These are phyloP conservation scores for Arthrobotrys musiformis DNA, from an alignment of 2,329 filamentous ascomycete genomes.

Conservation along the genomic window DNA sequence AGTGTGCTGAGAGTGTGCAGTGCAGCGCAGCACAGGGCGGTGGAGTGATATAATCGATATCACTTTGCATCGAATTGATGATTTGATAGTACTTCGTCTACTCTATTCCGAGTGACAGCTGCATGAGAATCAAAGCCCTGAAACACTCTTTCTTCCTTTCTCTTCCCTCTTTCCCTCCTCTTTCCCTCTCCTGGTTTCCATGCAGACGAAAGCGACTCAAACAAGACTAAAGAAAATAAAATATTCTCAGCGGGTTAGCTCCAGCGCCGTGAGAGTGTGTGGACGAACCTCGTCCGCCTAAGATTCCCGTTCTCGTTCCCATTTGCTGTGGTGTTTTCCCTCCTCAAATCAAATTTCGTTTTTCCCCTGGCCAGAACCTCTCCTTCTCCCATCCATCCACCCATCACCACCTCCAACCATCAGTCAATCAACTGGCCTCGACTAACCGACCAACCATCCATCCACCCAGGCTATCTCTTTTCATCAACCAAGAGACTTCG, in stretches of 20 bases:
- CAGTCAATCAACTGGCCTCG: too few relatives aligned
- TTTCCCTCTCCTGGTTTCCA: background rate
- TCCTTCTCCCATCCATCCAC: background rate
- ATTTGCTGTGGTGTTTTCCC: slow-evolving; percentile 7
- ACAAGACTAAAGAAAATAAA: background rate
- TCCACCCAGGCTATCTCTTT: background rate
- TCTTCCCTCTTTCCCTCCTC: background rate
- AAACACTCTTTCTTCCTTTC: slow-evolving; percentile 25
- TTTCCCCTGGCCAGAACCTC: slow-evolving; percentile 32
- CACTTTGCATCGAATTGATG: slow-evolving; percentile 18
- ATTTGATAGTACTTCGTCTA: slow-evolving; percentile 18
- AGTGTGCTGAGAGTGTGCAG: slow-evolving; percentile 17
- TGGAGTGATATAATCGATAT: slow-evolving; percentile 13
- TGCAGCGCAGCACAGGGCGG: too few relatives aligned
- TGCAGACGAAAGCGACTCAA: background rate
- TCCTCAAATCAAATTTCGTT: slow-evolving; percentile 54
- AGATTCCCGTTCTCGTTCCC: slow-evolving; percentile 14
- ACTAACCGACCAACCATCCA: too few relatives aligned
- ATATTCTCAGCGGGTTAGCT: slow-evolving; percentile 13
- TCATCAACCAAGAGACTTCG: too few relatives aligned
- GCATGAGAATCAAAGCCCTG: slow-evolving; percentile 28
- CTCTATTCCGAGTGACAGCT: slow-evolving; percentile 45
- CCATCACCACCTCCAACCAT: slow-evolving; percentile 1
- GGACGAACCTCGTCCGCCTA: slow-evolving; percentile 29
- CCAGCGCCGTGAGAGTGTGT: slow-evolving; percentile 12